phyloP scores from a whole-genome alignment of 2,329 filamentous ascomycete species.

The Trichophyton benhamiae region DNA sequence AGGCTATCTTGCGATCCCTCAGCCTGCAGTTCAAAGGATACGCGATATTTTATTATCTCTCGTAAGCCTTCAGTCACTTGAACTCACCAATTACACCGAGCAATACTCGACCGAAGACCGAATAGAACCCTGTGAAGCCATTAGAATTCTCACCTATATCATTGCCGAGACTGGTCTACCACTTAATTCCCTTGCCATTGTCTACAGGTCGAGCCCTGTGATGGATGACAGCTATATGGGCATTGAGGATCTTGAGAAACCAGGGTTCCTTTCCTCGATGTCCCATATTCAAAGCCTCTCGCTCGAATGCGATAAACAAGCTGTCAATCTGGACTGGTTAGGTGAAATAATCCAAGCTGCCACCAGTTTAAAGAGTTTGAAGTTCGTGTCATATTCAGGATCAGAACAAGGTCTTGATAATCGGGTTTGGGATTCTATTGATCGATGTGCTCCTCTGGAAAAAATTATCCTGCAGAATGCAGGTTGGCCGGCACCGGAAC shows the following conservation, averaged over 20 bases:
- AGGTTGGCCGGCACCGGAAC: not conserved
- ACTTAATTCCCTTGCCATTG: not conserved
- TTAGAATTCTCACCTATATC: not conserved
- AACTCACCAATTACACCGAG: not conserved
- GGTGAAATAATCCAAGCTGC: not conserved
- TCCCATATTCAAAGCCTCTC: not conserved
- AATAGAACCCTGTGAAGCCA: not conserved
- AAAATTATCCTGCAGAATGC: not conserved
- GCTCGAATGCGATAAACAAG: not conserved
- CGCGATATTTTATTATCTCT: not conserved
- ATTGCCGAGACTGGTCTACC: not conserved
- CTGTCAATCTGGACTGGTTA: too few relatives aligned
- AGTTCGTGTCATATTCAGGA: not conserved
- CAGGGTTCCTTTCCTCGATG: not conserved
- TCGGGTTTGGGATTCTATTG: not conserved
- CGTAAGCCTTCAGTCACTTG: not conserved
- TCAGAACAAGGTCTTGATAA: too few relatives aligned
- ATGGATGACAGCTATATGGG: not conserved
- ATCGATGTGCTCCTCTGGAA: not conserved
- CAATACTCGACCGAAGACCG: not conserved
- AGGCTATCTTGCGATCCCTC: not conserved
- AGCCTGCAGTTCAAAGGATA: not conserved
- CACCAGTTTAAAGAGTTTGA: not conserved
- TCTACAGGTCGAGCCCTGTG: not conserved
- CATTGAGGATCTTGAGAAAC: not conserved